These are phyloP conservation scores for Camellia japonica DNA, from an alignment of 148 eudicot genomes.

Conservation along the genomic window DNA sequence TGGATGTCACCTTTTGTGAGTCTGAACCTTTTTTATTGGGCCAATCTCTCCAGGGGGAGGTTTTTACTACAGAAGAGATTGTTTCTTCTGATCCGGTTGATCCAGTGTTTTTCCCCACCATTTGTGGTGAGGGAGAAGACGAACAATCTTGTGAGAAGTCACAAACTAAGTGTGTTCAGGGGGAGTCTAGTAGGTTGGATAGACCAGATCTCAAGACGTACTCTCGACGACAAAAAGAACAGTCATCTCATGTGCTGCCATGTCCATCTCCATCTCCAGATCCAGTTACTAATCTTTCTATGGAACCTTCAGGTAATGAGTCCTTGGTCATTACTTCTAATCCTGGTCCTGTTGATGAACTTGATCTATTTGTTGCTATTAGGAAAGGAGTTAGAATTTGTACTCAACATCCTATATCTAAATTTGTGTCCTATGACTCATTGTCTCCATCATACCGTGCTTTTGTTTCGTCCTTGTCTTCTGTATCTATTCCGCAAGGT, in stretches of 20 bases:
- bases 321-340: background rate
- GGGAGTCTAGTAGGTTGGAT: background rate
- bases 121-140: background rate
- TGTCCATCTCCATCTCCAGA: background rate
- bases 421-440: background rate
- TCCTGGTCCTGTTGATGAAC: background rate
- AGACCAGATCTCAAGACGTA: background rate
- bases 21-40: background rate
- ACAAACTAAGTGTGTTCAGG: too few relatives aligned
- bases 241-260: background rate
- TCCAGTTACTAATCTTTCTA: background rate
- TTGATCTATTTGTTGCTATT: background rate
- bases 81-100: background rate
- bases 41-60: background rate
- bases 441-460: background rate
- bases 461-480: background rate
- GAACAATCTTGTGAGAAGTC: background rate
- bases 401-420: background rate
- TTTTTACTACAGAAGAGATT: background rate
- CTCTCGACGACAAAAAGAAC: background rate
- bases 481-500: too few relatives aligned
- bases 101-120: background rate
- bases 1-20: background rate
- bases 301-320: background rate
- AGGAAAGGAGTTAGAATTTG: background rate